phyloP scores from a whole-genome alignment of 2,329 filamentous ascomycete genomes.

The Claviceps purpurea region DNA sequence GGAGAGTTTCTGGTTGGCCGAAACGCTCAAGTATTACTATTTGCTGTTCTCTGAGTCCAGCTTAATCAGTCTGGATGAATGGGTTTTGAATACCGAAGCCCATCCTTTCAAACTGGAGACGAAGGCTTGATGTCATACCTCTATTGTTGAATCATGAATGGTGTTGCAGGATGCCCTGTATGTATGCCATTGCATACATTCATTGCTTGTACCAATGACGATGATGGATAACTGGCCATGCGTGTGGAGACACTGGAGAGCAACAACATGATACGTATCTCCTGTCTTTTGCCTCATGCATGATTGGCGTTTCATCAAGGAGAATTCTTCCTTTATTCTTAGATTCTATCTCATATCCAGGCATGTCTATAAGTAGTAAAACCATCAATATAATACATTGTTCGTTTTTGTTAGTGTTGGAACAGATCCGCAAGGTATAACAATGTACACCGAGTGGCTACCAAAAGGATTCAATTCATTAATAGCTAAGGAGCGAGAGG shows the following conservation, averaged over 20 bases:
- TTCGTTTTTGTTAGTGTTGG: too few species aligned
- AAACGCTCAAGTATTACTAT: slow-evolving; percentile 72
- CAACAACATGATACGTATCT: background rate
- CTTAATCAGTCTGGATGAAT: slow-evolving; percentile 47
- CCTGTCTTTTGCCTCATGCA: background rate
- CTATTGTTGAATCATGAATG: too few species aligned
- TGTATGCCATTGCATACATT: background rate
- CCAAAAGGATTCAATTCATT: too few species aligned
- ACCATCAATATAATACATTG: too few species aligned
- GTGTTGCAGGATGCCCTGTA: background rate
- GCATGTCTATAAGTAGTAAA: too few species aligned
- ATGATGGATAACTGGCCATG: background rate
- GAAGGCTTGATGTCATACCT: background rate
- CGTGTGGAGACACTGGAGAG: background rate
- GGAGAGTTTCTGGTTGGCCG: slow-evolving; percentile 39
- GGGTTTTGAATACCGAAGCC: slow-evolving; percentile 52
- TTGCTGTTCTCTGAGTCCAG: slow-evolving; percentile 49
- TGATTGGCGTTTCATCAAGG: background rate
- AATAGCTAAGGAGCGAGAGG: too few species aligned
- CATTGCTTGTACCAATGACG: background rate
- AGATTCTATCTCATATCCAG: too few species aligned
- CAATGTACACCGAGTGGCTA: too few species aligned
- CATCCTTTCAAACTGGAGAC: slow-evolving; percentile 34
- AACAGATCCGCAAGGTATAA: too few species aligned
- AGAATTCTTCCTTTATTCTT: background rate